phyloP scores from a whole-genome alignment of 1,284 basidiomycete genomes.

The Phaffia rhodozyma region DNA sequence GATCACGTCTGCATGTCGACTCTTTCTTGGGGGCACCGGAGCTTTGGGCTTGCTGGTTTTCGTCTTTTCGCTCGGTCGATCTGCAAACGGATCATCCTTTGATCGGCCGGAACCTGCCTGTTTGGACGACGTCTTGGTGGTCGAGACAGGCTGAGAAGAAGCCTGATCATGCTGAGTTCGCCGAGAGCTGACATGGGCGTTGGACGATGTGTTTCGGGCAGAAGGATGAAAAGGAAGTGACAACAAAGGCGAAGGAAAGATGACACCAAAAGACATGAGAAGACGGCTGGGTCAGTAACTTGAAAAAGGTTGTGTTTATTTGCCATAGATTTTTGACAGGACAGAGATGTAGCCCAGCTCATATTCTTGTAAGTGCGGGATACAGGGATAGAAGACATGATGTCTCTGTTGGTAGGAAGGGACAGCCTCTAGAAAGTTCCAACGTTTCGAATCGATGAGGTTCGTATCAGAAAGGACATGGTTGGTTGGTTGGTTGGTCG shows the following conservation, averaged over 20 bases:
- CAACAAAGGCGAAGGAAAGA: background rate
- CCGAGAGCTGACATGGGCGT: background rate
- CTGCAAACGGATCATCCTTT: conserved; percentile 3
- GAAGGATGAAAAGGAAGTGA: conserved; percentile 1
- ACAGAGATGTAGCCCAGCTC: too few species aligned
- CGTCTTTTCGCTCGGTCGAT: background rate
- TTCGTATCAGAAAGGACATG: too few species aligned
- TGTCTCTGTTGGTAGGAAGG: too few species aligned
- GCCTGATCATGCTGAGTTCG: background rate
- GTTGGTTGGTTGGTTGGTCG: too few species aligned
- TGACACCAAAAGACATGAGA: too few species aligned
- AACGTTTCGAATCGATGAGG: too few species aligned
- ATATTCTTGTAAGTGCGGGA: too few species aligned
- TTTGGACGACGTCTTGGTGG: background rate
- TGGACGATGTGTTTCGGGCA: background rate
- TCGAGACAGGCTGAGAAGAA: background rate
- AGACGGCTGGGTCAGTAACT: too few species aligned
- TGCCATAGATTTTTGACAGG: too few species aligned
- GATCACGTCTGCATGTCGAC: conserved; percentile 15
- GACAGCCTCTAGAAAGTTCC: too few species aligned
- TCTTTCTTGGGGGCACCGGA: background rate
- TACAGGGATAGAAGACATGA: too few species aligned
- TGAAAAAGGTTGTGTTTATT: too few species aligned
- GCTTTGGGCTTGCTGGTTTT: conserved; percentile 1
- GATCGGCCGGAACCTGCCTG: background rate